Percentiles rank a stretch among this genome's conserved stretches.
Conservation (phyloP, 768 basidiomycete species). For the Lentinus brumalis region DNA sequence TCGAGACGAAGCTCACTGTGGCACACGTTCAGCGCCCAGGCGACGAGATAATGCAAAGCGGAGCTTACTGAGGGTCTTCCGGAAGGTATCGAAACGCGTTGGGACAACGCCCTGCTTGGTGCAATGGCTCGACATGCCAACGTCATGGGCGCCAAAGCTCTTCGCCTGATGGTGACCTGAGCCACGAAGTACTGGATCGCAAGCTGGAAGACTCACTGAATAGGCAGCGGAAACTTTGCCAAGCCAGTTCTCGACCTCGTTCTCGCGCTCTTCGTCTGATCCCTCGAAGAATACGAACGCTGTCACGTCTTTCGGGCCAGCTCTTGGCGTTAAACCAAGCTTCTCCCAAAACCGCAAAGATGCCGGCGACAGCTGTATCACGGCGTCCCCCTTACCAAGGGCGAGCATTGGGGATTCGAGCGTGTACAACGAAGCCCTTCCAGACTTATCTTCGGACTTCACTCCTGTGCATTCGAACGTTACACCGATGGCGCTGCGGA, state of each 20-base stretch:
- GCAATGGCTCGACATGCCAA: constrained; percentile 51
- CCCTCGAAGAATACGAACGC: constrained; percentile 74
- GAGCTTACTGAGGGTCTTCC: constrained; percentile 61
- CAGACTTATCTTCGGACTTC: neutral
- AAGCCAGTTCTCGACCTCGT: constrained; percentile 63
- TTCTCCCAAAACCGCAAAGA: constrained; percentile 87
- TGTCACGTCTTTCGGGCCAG: constrained; percentile 70
- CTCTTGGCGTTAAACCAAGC: constrained; percentile 68
- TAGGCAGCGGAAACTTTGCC: constrained; percentile 53
- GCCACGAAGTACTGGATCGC: constrained; percentile 5
- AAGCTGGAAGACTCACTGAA: constrained; percentile 45
- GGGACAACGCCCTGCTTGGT: constrained; percentile 60
- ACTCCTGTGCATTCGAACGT: neutral
- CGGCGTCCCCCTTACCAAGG: constrained; percentile 64
- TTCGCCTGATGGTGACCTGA: constrained; percentile 48
- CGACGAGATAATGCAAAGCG: neutral
- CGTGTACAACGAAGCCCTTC: constrained; percentile 25
- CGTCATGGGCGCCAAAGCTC: constrained; percentile 57
- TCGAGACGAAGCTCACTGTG: constrained; percentile 21
- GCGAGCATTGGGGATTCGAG: constrained; percentile 62
- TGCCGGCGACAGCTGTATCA: constrained; percentile 70
- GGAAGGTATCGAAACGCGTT: constrained; percentile 67
- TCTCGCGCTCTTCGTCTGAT: constrained; percentile 47
- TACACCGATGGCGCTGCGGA: neutral
- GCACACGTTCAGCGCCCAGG: constrained; percentile 10